Conservation (phyloP, 768 basidiomycete genomes). For the Leucocoprinus leucothites region DNA sequence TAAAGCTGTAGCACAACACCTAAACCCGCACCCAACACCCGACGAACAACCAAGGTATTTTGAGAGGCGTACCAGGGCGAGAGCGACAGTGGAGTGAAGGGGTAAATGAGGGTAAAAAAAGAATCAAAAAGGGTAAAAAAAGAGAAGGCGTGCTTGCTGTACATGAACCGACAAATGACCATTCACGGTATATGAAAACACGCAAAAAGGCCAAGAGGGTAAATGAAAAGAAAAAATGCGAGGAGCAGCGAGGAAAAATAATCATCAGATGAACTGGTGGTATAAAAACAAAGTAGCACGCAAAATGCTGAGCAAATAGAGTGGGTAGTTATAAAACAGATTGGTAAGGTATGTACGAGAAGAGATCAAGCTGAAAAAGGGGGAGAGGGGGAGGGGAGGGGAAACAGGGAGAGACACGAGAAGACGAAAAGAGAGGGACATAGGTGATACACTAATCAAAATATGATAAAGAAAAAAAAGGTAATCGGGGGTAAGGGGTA, state of each 20-base stretch:
- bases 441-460: conserved; percentile 13
- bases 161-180: not conserved
- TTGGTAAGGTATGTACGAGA: conserved; percentile 1
- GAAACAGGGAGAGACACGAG: not conserved
- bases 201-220: not conserved
- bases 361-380: no score
- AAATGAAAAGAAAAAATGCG: not conserved
- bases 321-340: not conserved
- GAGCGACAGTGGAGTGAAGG: not conserved
- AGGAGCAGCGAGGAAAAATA: not conserved
- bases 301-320: conserved; percentile 6
- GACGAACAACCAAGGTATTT: conserved; percentile 1
- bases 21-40: conserved; percentile 2
- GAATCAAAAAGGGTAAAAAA: conserved; percentile 7
- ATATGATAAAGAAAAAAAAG: conserved; percentile 13
- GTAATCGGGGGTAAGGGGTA: conserved; percentile 5
- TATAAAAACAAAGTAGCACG: conserved; percentile 6
- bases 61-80: not conserved
- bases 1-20: not conserved
- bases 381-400: not conserved
- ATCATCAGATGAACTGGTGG: conserved; percentile 8
- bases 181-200: conserved; percentile 3
- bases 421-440: conserved; percentile 1
- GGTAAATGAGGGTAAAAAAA: not conserved
- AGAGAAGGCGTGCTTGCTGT: conserved; percentile 5